Base-by-base conservation (phyloP, 805 yeast genomes). In the Lachancea sp. region DNA sequence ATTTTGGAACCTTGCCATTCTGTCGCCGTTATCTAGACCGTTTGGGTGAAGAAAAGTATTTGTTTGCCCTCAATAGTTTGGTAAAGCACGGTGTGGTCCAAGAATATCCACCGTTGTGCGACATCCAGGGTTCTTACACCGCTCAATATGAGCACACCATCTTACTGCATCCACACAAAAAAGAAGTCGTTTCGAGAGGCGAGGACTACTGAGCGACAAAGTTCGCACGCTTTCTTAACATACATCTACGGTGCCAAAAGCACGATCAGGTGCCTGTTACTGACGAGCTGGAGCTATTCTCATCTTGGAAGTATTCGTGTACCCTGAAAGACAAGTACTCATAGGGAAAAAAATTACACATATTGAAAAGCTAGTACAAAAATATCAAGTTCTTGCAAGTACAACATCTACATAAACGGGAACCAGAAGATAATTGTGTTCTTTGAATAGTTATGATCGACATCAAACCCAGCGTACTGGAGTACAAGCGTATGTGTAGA, bases 141-240 rank as follows among this genome's bases (percentile, higher is more conserved):
- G 98, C 98, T 0, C 99, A 92, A 65, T 90, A 65, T 57, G 99
- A 92, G 63, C 99, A 92, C 67, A 92, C 99, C 1, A 75, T 90
- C 34, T 70, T 92, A 50, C 69, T 92, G 54, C 92, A 89, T 56
- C 94, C 97, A 21, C 86, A 86, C 43, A 78, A 77, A 64, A 92
- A 90, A 69, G 99, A 92, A 65, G 90, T 92, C 33, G 88, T 92
- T 16, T 85, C 96, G 11, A 76, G 90, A 51, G 98, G 99, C 37
- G 96, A 87, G 33, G 99, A 92, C 64, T 92, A 80, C 60, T 90
- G 64, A 54, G 6, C 13, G 28, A n/a, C 15, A 8, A 4, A 5
- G 7, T 20, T 6, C n/a, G 16, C 12, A 22, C 16, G n/a, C n/a
- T n/a, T n/a, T n/a, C n/a, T n/a, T n/a, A n/a, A n/a, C n/a, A n/a